Conservation (phyloP, 208 protist genomes). For the Leptomonas seymouri region DNA sequence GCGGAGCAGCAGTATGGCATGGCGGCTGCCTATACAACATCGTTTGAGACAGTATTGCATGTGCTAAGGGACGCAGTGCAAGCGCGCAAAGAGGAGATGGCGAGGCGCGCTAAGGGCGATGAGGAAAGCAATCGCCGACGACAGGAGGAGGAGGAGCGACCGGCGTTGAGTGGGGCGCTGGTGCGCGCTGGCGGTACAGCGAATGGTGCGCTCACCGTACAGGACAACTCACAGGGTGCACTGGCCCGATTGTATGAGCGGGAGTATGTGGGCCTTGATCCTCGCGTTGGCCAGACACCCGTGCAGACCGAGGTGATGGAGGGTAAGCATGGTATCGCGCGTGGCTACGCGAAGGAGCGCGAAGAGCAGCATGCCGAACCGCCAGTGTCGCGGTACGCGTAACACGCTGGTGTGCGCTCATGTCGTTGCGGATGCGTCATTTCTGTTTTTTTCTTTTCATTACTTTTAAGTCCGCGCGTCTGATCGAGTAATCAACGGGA, state of each 20-base stretch:
- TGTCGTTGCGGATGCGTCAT: neutral
- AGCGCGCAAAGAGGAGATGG: neutral
- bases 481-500: too few species aligned
- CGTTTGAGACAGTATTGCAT: slow-evolving; percentile 50
- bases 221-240: slow-evolving; percentile 38
- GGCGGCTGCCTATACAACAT: slow-evolving; percentile 63
- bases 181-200: slow-evolving; percentile 20
- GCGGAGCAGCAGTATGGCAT: slow-evolving; percentile 52
- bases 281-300: slow-evolving; percentile 66
- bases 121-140: neutral
- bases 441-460: neutral
- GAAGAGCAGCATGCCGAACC: slow-evolving; percentile 20
- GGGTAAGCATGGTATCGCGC: slow-evolving; percentile 82
- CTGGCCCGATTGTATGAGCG: slow-evolving; percentile 73
- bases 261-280: slow-evolving; percentile 78
- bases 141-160: slow-evolving; percentile 16
- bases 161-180: slow-evolving; percentile 21
- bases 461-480: neutral
- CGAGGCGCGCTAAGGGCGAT: slow-evolving; percentile 6
- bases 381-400: slow-evolving; percentile 7
- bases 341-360: slow-evolving; percentile 71
- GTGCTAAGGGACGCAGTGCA: slow-evolving; percentile 25
- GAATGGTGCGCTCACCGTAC: slow-evolving; percentile 28
- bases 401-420: neutral
- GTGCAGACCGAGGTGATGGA: slow-evolving; percentile 72